Evolutionary conservation across 768 basidiomycete genomes (phyloP).

Genomic region (Suillus tomentosus): DNA sequence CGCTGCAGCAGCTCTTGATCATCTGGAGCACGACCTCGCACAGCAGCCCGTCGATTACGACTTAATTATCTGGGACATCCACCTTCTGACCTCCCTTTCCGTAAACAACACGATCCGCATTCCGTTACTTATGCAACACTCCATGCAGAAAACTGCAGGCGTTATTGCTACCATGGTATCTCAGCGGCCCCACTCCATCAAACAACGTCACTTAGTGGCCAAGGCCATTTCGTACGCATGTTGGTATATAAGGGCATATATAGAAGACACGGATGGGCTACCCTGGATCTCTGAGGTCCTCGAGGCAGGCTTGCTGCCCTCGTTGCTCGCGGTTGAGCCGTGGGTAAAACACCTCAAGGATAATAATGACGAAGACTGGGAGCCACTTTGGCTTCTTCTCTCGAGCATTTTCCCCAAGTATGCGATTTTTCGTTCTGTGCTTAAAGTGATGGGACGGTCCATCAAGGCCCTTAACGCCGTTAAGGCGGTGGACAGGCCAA

Average conservation of each 20-base stretch:
- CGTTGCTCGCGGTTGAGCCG: conserved; percentile 29
- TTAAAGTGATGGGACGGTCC: conserved; percentile 21
- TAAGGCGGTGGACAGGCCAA: conserved; percentile 18
- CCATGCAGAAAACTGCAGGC: conserved; percentile 21
- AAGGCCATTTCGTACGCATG: conserved; percentile 31
- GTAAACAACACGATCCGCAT: conserved; percentile 26
- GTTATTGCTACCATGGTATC: conserved; percentile 21
- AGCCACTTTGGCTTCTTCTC: conserved; percentile 28
- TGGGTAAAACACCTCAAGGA: conserved; percentile 26
- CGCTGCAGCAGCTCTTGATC: conserved; percentile 27
- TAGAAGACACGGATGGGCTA: conserved; percentile 28
- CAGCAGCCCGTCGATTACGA: conserved; percentile 27
- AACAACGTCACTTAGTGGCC: conserved; percentile 19
- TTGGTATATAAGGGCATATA: conserved; percentile 32
- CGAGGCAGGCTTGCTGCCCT: conserved; percentile 26
- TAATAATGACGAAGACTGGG: conserved; percentile 30
- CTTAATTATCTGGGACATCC: conserved; percentile 32
- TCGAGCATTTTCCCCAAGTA: conserved; percentile 29
- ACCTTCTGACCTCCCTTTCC: conserved; percentile 30
- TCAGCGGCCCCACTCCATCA: conserved; percentile 6
- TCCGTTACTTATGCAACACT: conserved; percentile 24
- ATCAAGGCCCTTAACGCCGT: conserved; percentile 18
- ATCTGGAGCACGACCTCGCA: conserved; percentile 26
- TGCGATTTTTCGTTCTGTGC: conserved; percentile 25
- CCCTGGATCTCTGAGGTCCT: conserved; percentile 29